These are phyloP conservation scores for Hansenula anomala DNA, from an alignment of 1,139 yeast genomes.

Conservation along the genomic window DNA sequence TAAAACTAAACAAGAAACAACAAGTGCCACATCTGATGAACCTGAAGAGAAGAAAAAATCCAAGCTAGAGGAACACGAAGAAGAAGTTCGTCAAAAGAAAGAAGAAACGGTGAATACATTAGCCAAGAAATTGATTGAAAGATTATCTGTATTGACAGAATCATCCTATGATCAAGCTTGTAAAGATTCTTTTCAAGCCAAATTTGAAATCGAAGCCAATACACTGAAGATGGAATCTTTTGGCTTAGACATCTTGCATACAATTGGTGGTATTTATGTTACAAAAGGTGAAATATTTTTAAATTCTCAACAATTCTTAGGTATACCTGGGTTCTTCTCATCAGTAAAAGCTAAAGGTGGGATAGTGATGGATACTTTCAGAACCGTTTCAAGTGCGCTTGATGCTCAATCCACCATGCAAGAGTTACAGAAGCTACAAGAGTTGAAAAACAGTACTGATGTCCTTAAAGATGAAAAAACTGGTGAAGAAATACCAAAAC, in stretches of 20 bases:
- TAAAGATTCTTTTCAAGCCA: slow-evolving; percentile 60
- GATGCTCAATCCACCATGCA: slow-evolving; percentile 91
- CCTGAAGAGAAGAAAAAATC: slow-evolving; percentile 35
- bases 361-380: slow-evolving; percentile 79
- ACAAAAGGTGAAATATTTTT: slow-evolving; percentile 57
- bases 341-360: slow-evolving; percentile 85
- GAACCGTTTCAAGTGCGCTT: slow-evolving; percentile 76
- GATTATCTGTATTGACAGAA: slow-evolving; percentile 76
- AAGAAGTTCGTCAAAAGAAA: slow-evolving; percentile 68
- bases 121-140: slow-evolving; percentile 57
- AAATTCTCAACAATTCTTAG: slow-evolving; percentile 71
- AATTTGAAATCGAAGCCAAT: slow-evolving; percentile 80
- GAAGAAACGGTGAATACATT: slow-evolving; percentile 68
- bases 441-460: slow-evolving; percentile 40
- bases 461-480: slow-evolving; percentile 35
- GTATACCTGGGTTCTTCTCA: slow-evolving; percentile 82
- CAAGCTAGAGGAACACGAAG: slow-evolving; percentile 69
- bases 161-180: slow-evolving; percentile 71
- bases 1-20: slow-evolving; percentile 18
- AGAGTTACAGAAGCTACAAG: slow-evolving; percentile 70
- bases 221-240: slow-evolving; percentile 89
- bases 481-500: slow-evolving; percentile 44
- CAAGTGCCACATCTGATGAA: neutral
- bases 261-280: slow-evolving; percentile 75
- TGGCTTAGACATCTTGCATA: slow-evolving; percentile 84